Evolutionary conservation across 345 rosid species (phyloP).

Genomic region (Arabis hirsuta): DNA sequence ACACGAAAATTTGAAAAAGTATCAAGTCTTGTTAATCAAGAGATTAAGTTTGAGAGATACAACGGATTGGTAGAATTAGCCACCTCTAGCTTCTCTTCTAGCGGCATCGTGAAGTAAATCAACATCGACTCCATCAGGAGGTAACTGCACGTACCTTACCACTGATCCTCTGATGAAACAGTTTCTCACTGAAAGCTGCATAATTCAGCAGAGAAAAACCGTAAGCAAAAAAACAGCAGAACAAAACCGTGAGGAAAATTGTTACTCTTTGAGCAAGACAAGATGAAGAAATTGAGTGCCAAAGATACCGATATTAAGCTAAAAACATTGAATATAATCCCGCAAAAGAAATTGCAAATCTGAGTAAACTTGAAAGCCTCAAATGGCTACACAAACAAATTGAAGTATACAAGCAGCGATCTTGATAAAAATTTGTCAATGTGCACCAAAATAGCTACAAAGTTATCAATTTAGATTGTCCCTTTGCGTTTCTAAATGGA

Average conservation of each 20-base stretch:
- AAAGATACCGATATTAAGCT: not conserved
- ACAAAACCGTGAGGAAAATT: not conserved
- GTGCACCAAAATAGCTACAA: not conserved
- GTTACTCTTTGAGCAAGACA: not conserved
- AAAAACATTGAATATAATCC: slow-evolving; percentile 2
- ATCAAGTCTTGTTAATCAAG: slow-evolving; percentile 2
- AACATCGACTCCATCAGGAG: slow-evolving; percentile 95
- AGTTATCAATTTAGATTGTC: not conserved
- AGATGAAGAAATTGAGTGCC: slow-evolving; percentile 3
- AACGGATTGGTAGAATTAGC: slow-evolving; percentile 45
- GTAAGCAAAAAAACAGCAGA: slow-evolving; percentile 7
- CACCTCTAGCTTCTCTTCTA: slow-evolving; percentile 99
- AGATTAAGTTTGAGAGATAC: slow-evolving; percentile 34
- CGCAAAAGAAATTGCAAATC: not conserved
- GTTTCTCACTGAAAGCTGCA: slow-evolving; percentile 97
- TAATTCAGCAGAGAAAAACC: slow-evolving; percentile 17
- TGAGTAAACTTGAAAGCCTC: slow-evolving; percentile 7
- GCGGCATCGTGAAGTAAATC: slow-evolving; percentile 99
- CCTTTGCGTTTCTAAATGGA: not conserved
- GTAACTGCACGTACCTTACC: slow-evolving; percentile 94
- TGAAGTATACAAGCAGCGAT: slow-evolving; percentile 16
- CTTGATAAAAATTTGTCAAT: not conserved
- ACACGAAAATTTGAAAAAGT: slow-evolving; percentile 35
- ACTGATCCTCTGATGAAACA: slow-evolving; percentile 99
- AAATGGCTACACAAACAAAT: slow-evolving; percentile 8